phyloP scores from a whole-genome alignment of 495 filamentous ascomycete species.

The Viridothelium virens region DNA sequence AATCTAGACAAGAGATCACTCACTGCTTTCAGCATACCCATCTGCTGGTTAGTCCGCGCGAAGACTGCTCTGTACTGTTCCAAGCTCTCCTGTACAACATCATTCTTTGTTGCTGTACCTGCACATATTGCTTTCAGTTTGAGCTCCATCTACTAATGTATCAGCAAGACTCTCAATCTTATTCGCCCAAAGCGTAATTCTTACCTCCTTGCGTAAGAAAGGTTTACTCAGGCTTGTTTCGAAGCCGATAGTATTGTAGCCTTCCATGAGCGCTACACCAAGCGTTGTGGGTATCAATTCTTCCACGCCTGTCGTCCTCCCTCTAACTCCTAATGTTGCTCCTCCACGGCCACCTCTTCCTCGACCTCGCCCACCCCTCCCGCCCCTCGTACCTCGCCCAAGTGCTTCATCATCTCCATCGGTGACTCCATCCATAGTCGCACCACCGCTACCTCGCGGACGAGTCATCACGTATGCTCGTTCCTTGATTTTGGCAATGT shows the following conservation, averaged over 20 bases:
- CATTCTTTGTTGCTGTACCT: constrained; percentile 62
- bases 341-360: constrained; percentile 40
- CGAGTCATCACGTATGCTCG: constrained; percentile 69
- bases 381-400: constrained; percentile 30
- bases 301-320: constrained; percentile 49
- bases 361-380: constrained; percentile 40
- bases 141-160: constrained; percentile 59
- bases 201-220: constrained; percentile 83
- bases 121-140: constrained; percentile 93
- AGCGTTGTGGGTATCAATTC: constrained; percentile 88
- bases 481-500: constrained; percentile 91
- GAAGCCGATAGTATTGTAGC: constrained; percentile 84
- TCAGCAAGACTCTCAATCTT: constrained; percentile 14
- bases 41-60: constrained; percentile 62
- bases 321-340: constrained; percentile 40
- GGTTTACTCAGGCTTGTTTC: constrained; percentile 90
- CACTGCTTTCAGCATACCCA: constrained; percentile 67
- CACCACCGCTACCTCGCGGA: constrained; percentile 40
- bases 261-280: constrained; percentile 83
- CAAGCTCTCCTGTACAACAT: constrained; percentile 71
- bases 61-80: constrained; percentile 81
- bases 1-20: constrained; percentile 25
- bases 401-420: constrained; percentile 32
- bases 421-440: constrained; percentile 33
- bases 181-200: constrained; percentile 8